Evolutionary conservation across 1,284 basidiomycete genomes (phyloP).

Genomic region (Lignosus rhinocerotis): DNA sequence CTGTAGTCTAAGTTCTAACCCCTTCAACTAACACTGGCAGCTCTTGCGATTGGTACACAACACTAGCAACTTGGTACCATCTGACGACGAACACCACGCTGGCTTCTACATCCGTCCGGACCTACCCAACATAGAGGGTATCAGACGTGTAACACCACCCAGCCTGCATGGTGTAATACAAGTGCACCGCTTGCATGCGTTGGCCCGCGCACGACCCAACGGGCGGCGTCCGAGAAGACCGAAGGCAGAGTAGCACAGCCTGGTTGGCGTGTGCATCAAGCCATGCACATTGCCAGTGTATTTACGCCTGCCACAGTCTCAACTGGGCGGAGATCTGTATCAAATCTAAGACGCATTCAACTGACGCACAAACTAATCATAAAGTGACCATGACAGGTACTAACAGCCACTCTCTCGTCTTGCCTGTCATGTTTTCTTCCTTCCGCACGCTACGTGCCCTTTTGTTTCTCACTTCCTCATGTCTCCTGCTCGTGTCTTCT

Average conservation of each 20-base stretch:
- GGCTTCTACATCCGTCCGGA: too few relatives aligned
- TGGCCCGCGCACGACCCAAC: too few relatives aligned
- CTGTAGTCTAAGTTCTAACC: too few relatives aligned
- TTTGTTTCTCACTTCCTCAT: conserved; percentile 15
- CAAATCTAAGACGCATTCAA: neutral
- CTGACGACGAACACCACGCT: too few relatives aligned
- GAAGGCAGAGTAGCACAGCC: neutral
- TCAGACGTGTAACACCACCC: too few relatives aligned
- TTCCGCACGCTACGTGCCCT: conserved; percentile 20
- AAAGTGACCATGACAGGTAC: conserved; percentile 1
- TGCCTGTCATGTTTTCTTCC: conserved; percentile 22
- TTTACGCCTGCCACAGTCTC: too few relatives aligned
- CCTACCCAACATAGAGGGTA: too few relatives aligned
- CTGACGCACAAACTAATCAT: conserved; percentile 7
- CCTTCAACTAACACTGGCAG: too few relatives aligned
- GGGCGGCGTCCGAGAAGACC: conserved; percentile 10
- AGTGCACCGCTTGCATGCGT: conserved; percentile 1
- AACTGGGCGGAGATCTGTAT: too few relatives aligned
- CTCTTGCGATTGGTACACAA: too few relatives aligned
- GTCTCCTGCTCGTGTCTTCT: conserved; percentile 15
- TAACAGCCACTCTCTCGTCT: conserved; percentile 9
- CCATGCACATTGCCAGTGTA: neutral
- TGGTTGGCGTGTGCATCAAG: neutral
- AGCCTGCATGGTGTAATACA: too few relatives aligned
- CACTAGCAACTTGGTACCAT: too few relatives aligned